phyloP scores from a whole-genome alignment of 805 yeast species.

The Kluyveromyces siamensis region DNA sequence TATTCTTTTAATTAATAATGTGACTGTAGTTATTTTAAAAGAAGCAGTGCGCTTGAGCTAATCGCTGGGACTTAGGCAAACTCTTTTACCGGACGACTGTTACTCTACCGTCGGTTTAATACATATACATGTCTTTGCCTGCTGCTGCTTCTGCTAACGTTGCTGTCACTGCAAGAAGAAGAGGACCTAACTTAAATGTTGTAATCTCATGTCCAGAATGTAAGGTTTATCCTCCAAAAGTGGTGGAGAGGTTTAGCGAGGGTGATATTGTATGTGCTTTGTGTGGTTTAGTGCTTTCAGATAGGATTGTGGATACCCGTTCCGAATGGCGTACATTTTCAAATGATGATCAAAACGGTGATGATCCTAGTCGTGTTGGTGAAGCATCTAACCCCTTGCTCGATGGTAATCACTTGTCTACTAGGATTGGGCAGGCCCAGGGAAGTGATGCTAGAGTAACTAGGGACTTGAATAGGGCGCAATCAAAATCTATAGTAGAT shows the following conservation, averaged over 20 bases:
- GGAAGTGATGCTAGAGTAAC: conserved; percentile 83
- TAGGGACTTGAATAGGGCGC: conserved; percentile 86
- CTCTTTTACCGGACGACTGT: background rate
- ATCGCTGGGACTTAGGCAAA: background rate
- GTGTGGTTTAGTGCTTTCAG: conserved; percentile 90
- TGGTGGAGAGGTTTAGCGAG: conserved; percentile 89
- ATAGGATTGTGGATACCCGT: conserved; percentile 85
- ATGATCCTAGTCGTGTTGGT: conserved; percentile 98
- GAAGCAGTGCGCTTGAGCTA: background rate
- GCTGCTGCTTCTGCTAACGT: conserved; percentile 9
- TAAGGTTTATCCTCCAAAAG: conserved; percentile 89
- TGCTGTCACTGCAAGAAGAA: conserved; percentile 17
- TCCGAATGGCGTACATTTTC: conserved; percentile 99
- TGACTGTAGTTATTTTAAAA: no score
- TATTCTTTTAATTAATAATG: no score
- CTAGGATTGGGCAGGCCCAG: conserved; percentile 81
- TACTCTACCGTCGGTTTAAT: background rate
- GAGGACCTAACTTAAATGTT: conserved; percentile 79
- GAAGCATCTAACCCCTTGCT: conserved; percentile 90
- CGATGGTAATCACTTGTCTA: conserved; percentile 85
- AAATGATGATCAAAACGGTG: conserved; percentile 96
- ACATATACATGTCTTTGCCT: conserved; percentile 6
- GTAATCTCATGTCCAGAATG: conserved; percentile 93
- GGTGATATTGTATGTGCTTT: conserved; percentile 98
- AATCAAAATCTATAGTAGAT: conserved; percentile 76